Base-by-base conservation (phyloP, 2,329 filamentous ascomycete genomes). In the Talaromyces sp. region DNA sequence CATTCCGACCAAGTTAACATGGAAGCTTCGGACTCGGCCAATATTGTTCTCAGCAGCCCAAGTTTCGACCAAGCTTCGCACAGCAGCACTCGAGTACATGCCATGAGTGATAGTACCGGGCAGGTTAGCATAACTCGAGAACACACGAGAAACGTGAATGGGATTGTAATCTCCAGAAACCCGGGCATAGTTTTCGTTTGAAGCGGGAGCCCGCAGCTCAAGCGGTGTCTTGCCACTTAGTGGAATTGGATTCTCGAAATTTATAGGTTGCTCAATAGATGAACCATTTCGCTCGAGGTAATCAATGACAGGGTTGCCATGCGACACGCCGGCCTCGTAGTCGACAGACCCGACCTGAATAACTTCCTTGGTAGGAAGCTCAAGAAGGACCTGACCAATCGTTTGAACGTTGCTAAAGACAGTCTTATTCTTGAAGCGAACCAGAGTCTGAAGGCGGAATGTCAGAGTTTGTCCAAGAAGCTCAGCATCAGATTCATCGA, bases 1-100 rank as follows among this genome's bases (percentile, higher is more conserved):
- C 94, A 99, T 99, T 66, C 94, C 94, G n/a, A 96, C 92, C 55
- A 99, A 84, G 24, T 89, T 93, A 64, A 92, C 94, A 71, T 97
- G 92, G 85, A 97, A 99, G 79, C 93, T 97, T 70, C 94, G 88
- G 57, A 99, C 93, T 69, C 94, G 93, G 51, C 94, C 93, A 69
- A 97, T 88, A 73, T 99, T 94, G 83, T 99, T 99, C 81, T 99
- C 95, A 0, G 93, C 94, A 57, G 95, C 94, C 94, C 94, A 99
- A 0, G 92, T 99, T 82, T 99, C 94, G 7, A 99, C 92, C 57
- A 99, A 81, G 73, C 92, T 96, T 70, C 95, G 89, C 29, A 99
- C 94, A 41, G 94, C 91, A 66, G 94, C 94, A 76, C 93, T 97
- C 1, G 93, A 95, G 83, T 97, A 99, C 94, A 99, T 99, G 73